A percentile compares a stretch with the other conserved stretches of the same genome.
phyloP scores from a whole-genome alignment of 2,329 filamentous ascomycete genomes.

The Scopulariopsis brevicaulis region DNA sequence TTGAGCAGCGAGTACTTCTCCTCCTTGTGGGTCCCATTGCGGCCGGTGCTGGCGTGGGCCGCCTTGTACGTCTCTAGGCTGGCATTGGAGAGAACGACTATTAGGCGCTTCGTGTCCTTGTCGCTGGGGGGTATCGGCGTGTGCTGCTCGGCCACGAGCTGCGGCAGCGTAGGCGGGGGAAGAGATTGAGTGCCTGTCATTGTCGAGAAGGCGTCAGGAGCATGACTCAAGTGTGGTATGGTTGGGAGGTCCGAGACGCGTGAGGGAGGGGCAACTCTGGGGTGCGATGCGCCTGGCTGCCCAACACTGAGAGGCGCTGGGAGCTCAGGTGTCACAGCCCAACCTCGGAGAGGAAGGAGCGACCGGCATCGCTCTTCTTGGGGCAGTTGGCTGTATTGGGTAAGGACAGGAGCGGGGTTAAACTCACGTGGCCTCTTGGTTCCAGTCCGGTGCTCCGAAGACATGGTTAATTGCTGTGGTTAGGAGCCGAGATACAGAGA shows the following conservation, averaged over 20 bases:
- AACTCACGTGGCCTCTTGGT: constrained; percentile 31
- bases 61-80: constrained; percentile 97
- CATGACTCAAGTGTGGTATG: neutral
- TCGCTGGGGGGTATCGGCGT: constrained; percentile 72
- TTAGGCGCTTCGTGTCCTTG: constrained; percentile 82
- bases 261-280: neutral
- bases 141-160: constrained; percentile 88
- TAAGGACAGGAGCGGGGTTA: neutral
- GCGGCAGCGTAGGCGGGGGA: constrained; percentile 79
- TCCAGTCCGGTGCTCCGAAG: constrained; percentile 24
- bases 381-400: neutral
- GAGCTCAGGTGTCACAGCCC: neutral
- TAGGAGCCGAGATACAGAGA: neutral
- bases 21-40: constrained; percentile 57
- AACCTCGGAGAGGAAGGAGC: neutral
- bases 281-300: neutral
- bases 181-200: constrained; percentile 78
- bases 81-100: constrained; percentile 93
- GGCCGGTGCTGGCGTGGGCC: constrained; percentile 57
- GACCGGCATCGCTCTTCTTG: neutral
- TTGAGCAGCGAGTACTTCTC: constrained; percentile 97
- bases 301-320: neutral
- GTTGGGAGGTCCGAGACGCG: neutral
- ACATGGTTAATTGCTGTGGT: neutral
- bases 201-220: neutral